Conservation (phyloP, 176 grass and related monocot genomes). For the Triticum urartu region DNA sequence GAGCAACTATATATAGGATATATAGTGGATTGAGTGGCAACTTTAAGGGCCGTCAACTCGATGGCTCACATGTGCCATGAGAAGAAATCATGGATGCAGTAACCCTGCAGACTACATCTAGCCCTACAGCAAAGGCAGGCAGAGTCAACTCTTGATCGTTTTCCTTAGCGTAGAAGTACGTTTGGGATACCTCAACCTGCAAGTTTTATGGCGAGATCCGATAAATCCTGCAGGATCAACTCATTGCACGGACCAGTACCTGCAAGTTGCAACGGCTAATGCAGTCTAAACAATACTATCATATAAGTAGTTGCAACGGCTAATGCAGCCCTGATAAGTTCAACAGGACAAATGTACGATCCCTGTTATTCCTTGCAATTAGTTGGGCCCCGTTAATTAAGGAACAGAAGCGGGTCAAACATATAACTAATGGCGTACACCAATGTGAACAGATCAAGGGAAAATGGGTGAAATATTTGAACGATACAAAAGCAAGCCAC, state of each 20-base stretch:
- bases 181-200: neutral
- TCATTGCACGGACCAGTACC: neutral
- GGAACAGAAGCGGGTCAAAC: neutral
- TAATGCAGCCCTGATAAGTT: neutral
- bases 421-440: neutral
- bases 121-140: neutral
- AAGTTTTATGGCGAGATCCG: neutral
- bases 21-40: too few species aligned
- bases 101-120: neutral
- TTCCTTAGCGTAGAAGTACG: neutral
- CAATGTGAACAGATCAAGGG: neutral
- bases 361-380: neutral
- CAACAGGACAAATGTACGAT: neutral
- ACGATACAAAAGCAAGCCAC: neutral
- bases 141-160: neutral
- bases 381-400: neutral
- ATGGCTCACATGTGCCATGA: neutral
- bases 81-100: neutral
- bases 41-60: too few species aligned
- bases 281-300: neutral
- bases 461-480: neutral
- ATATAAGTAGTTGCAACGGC: neutral
- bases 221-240: neutral
- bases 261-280: neutral
- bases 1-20: too few species aligned